Evolutionary conservation across 192 early-diverging fungal species (phyloP), one percentile per base, ranked within the genome.

Genomic region (Geosiphon pyriformis): DNA sequence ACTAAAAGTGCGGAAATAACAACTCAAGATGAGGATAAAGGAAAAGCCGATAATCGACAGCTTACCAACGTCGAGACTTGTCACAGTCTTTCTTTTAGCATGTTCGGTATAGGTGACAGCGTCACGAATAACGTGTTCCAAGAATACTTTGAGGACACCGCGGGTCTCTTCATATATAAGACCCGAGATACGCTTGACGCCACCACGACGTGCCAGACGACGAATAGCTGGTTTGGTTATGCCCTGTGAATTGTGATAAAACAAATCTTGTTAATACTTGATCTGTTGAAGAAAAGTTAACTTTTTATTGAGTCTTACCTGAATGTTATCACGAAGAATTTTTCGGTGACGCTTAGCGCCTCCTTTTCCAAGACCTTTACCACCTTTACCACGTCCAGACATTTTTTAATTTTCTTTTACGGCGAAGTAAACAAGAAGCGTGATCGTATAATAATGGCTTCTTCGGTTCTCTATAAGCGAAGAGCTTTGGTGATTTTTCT

Each of bases 291-390:
- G 1, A 20, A 20, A 15, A 2, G 22, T 15, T 20, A 12, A 55
- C 53, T 20, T 55, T 55, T 12, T 22, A 2, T 20, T 55, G 23
- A 26, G 61, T 33, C n/a, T 59, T 53, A 74, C 82, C 74, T 91
- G 91, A 74, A 93, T 94, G 90, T 98, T 98, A 76, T 98, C 96
- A 74, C 96, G 92, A 74, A 98, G 88, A 88, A 98, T 98, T 89
- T 98, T 98, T 80, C 96, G 89, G 82, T 98, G 96, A 79, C 95
- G 95, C 90, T 98, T 98, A 82, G 95, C 95, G 50, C 95, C 95
- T 53, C 95, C 95, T 88, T 98, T 98, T 88, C 95, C 95, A 57
- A 98, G 85, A 78, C 95, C 94, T 83, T 97, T 97, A 85, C 95
- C 95, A 78, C 95, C 95, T 84, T 98, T 98, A 80, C 95, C 95